phyloP scores from a whole-genome alignment of 345 rosid species.

The Kernera saxatilis region DNA sequence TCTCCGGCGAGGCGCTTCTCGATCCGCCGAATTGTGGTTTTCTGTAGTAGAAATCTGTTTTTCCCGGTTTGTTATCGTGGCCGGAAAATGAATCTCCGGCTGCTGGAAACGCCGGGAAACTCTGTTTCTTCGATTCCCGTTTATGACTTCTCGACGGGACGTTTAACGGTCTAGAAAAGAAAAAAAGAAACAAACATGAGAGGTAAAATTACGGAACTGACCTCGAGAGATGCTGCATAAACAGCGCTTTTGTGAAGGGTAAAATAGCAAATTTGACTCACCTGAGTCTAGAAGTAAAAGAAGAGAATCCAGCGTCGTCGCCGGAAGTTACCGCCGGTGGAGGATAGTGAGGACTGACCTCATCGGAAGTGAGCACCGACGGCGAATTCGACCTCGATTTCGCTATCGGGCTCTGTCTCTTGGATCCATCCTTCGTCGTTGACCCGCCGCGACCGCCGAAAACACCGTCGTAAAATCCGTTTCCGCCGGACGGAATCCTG shows the following conservation, averaged over 20 bases:
- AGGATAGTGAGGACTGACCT: slow-evolving; percentile 66
- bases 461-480: slow-evolving; percentile 59
- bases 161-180: slow-evolving; percentile 59
- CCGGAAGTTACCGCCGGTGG: slow-evolving; percentile 30
- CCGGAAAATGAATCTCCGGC: slow-evolving; percentile 25
- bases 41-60: slow-evolving; percentile 19
- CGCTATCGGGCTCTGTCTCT: slow-evolving; percentile 27
- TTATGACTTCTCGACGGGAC: slow-evolving; percentile 51
- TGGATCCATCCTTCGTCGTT: slow-evolving; percentile 47
- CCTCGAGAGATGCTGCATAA: not conserved
- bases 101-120: slow-evolving; percentile 29
- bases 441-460: slow-evolving; percentile 42
- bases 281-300: slow-evolving; percentile 88
- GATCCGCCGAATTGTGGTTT: slow-evolving; percentile 31
- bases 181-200: slow-evolving; percentile 2
- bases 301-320: slow-evolving; percentile 62
- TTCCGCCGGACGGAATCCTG: slow-evolving; percentile 52
- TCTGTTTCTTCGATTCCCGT: slow-evolving; percentile 32
- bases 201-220: not conserved
- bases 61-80: slow-evolving; percentile 35
- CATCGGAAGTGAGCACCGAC: slow-evolving; percentile 76
- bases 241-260: not conserved
- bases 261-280: not conserved
- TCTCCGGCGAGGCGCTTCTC: slow-evolving; percentile 61
- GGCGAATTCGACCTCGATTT: slow-evolving; percentile 61